Conservation (phyloP, 1,139 yeast species). For the Suhomyces anneliseae region DNA sequence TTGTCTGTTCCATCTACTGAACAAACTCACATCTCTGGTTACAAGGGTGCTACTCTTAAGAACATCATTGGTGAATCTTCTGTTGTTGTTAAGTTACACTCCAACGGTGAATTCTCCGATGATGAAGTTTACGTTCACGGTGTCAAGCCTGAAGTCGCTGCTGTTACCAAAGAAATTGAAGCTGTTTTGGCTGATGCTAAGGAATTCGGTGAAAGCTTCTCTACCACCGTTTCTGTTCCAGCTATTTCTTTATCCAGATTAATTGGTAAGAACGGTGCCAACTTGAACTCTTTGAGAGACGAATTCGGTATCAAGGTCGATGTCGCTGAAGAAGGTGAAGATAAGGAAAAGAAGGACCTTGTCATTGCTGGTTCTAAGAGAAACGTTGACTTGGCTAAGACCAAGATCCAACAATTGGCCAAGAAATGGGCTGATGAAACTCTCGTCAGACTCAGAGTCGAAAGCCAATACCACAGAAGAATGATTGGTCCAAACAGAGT, state of each 20-base stretch:
- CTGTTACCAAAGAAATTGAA: constrained; percentile 53
- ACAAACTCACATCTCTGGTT: constrained; percentile 61
- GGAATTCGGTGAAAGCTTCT: constrained; percentile 58
- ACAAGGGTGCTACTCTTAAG: constrained; percentile 56
- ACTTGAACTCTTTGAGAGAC: constrained; percentile 67
- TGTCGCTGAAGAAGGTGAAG: constrained; percentile 38
- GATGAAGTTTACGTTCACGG: constrained; percentile 68
- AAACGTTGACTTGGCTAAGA: constrained; percentile 75
- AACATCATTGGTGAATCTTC: constrained; percentile 45
- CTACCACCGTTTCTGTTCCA: constrained; percentile 59
- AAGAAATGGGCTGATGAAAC: constrained; percentile 85
- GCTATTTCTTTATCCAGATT: constrained; percentile 68
- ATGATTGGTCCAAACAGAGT: constrained; percentile 84
- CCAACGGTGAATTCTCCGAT: constrained; percentile 41
- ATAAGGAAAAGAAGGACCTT: constrained; percentile 50
- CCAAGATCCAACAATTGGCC: constrained; percentile 55
- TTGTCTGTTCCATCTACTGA: constrained; percentile 54
- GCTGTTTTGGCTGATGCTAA: constrained; percentile 62
- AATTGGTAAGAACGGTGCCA: constrained; percentile 86
- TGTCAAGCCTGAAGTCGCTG: constrained; percentile 53
- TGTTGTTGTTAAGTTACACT: constrained; percentile 42
- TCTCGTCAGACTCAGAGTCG: constrained; percentile 64
- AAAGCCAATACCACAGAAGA: constrained; percentile 75
- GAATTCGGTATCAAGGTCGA: constrained; percentile 80
- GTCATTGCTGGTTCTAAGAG: constrained; percentile 73